Evolutionary conservation across 73 alveolate genomes (phyloP).

Genomic region (Tetrahymena thermophila): DNA sequence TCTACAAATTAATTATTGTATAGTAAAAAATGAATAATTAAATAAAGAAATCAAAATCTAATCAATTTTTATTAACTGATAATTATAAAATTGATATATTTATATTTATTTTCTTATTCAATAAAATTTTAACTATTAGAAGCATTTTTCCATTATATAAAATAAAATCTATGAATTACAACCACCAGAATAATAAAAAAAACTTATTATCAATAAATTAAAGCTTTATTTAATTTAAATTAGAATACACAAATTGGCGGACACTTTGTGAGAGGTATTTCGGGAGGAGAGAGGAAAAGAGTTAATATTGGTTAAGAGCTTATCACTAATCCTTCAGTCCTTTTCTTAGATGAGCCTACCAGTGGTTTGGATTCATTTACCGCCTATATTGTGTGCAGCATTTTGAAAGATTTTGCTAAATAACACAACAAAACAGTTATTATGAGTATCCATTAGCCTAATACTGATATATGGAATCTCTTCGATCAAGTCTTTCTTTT

Average conservation of each 20-base stretch:
- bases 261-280: constrained; percentile 12
- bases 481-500: constrained; percentile 46
- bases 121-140: too few relatives aligned
- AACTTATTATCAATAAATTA: too few relatives aligned
- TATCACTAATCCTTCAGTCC: constrained; percentile 24
- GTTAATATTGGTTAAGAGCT: constrained; percentile 18
- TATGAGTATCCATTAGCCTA: constrained; percentile 57
- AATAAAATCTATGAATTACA: background rate
- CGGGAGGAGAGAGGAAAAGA: constrained; percentile 43
- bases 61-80: too few relatives aligned
- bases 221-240: too few relatives aligned
- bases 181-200: too few relatives aligned
- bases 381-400: constrained; percentile 16
- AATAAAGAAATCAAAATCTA: too few relatives aligned
- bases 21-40: too few relatives aligned
- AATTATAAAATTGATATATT: too few relatives aligned
- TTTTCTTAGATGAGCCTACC: constrained; percentile 40
- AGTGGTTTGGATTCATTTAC: constrained; percentile 44
- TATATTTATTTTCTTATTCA: too few relatives aligned
- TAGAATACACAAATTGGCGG: constrained; percentile 27
- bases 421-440: constrained; percentile 47
- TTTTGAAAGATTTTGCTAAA: constrained; percentile 12
- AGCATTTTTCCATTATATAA: too few relatives aligned
- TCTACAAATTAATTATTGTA: too few relatives aligned
- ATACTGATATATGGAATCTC: constrained; percentile 38